A percentile compares a stretch with the other conserved stretches of the same genome.
Conservation (phyloP, 2,329 filamentous ascomycete genomes). For the Pseudogymnoascus sp. region DNA sequence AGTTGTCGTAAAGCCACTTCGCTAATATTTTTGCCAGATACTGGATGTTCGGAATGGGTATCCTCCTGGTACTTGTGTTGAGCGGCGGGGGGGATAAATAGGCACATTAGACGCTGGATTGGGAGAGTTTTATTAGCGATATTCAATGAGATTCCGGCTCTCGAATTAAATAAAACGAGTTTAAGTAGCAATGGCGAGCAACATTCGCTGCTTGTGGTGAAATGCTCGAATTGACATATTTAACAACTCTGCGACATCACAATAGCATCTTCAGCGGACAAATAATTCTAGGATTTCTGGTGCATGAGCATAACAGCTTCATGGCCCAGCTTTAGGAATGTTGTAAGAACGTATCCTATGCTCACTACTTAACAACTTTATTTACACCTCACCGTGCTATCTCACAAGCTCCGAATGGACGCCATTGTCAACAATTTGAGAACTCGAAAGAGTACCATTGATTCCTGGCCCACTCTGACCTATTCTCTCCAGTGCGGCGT, state of each 20-base stretch:
- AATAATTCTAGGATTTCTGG: neutral
- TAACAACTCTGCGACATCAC: neutral
- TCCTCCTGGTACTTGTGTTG: conserved; percentile 1
- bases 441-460: neutral
- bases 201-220: neutral
- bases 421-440: neutral
- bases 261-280: neutral
- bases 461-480: neutral
- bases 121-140: neutral
- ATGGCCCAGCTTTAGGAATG: neutral
- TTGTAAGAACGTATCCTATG: neutral
- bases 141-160: neutral
- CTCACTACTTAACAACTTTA: neutral
- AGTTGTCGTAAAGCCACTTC: neutral
- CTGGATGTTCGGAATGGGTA: conserved; percentile 7
- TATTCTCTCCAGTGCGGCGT: neutral
- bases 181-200: neutral
- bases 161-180: neutral
- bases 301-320: neutral
- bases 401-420: conserved; percentile 1
- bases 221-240: neutral
- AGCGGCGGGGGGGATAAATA: conserved; percentile 4
- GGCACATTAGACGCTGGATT: neutral
- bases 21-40: conserved; percentile 1
- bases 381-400: neutral